phyloP scores from a whole-genome alignment of 2,329 filamentous ascomycete species.

The Aureobasidium musti region DNA sequence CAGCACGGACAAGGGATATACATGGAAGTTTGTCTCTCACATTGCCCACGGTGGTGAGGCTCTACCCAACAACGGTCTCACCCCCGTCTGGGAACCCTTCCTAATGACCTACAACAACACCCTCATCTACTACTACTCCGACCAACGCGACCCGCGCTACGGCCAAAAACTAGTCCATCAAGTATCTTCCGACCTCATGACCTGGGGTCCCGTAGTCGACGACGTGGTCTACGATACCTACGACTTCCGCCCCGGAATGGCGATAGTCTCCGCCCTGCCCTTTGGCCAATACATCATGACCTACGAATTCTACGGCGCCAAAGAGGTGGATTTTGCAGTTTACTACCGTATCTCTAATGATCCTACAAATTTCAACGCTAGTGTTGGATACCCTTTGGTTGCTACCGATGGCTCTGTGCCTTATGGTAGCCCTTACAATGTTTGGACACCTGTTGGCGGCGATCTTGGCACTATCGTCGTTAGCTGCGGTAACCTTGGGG shows the following conservation, averaged over 20 bases:
- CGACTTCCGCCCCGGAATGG: slow-evolving; percentile 68
- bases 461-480: slow-evolving; percentile 55
- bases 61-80: slow-evolving; percentile 63
- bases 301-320: slow-evolving; percentile 62
- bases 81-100: slow-evolving; percentile 74
- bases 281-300: slow-evolving; percentile 64
- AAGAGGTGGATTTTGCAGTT: slow-evolving; percentile 51
- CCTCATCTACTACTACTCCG: slow-evolving; percentile 69
- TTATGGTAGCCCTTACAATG: slow-evolving; percentile 53
- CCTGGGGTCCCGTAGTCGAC: slow-evolving; percentile 61
- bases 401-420: slow-evolving; percentile 51
- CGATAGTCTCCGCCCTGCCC: slow-evolving; percentile 59
- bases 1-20: slow-evolving; percentile 59
- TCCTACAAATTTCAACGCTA: slow-evolving; percentile 51
- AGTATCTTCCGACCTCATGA: slow-evolving; percentile 58
- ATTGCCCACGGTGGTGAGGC: slow-evolving; percentile 66
- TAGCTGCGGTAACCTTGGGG: slow-evolving; percentile 43
- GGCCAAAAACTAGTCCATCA: slow-evolving; percentile 72
- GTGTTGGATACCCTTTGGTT: slow-evolving; percentile 46
- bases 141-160: slow-evolving; percentile 65
- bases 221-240: slow-evolving; percentile 66
- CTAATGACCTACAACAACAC: slow-evolving; percentile 60
- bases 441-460: slow-evolving; percentile 54
- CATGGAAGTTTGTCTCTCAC: slow-evolving; percentile 68
- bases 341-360: slow-evolving; percentile 55